Evolutionary conservation across 2,329 filamentous ascomycete species (phyloP).

Genomic region (Cordyceps javanica): DNA sequence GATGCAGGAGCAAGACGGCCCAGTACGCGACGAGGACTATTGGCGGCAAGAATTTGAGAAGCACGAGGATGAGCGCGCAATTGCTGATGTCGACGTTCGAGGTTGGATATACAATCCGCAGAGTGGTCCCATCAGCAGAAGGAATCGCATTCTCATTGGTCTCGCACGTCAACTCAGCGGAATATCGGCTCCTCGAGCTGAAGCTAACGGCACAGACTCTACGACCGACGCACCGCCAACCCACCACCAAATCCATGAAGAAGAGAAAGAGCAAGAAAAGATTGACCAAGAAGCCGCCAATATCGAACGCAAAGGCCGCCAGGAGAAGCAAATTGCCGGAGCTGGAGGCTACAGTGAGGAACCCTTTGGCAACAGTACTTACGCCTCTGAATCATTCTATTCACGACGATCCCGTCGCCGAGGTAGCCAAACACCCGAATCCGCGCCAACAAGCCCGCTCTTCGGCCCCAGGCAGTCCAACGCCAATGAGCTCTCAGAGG

Average conservation of each 20-base stretch:
- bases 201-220: conserved; percentile 22
- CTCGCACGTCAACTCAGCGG: conserved; percentile 84
- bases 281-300: conserved; percentile 70
- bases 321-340: conserved; percentile 63
- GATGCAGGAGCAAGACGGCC: conserved; percentile 27
- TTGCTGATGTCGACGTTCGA: conserved; percentile 90
- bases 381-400: conserved; percentile 27
- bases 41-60: conserved; percentile 75
- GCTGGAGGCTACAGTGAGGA: conserved; percentile 69
- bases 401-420: conserved; percentile 22
- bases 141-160: conserved; percentile 80
- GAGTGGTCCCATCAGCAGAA: conserved; percentile 74
- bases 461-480: conserved; percentile 32
- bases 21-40: conserved; percentile 60
- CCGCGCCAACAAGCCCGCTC: conserved; percentile 38
- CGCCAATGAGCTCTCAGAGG: conserved; percentile 59
- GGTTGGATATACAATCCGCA: conserved; percentile 94
- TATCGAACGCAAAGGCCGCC: conserved; percentile 66
- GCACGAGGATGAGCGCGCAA: conserved; percentile 72
- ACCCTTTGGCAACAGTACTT: conserved; percentile 39
- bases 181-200: conserved; percentile 60
- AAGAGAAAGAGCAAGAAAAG: conserved; percentile 52
- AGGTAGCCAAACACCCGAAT: conserved; percentile 31
- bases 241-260: conserved; percentile 33
- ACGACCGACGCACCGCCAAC: conserved; percentile 17